Conservation (phyloP, 306 rosid species). For the Cucurbita pepo region DNA sequence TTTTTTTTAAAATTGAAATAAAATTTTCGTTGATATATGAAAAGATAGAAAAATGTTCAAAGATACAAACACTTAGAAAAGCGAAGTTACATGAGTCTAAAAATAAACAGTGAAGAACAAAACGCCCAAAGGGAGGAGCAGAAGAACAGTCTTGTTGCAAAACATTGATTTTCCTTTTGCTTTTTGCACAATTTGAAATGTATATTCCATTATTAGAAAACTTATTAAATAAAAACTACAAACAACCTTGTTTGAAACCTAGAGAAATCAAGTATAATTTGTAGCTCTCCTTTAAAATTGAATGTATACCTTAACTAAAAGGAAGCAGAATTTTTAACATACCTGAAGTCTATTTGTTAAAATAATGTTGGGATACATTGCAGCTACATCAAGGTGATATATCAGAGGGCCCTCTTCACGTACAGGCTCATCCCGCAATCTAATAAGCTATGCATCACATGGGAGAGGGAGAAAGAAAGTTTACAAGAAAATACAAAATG, state of each 20-base stretch:
- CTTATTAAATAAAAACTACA: neutral
- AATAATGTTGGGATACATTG: slow-evolving; percentile 97
- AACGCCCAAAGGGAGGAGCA: neutral
- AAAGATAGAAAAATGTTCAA: neutral
- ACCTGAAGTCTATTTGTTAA: slow-evolving; percentile 99
- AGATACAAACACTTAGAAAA: neutral
- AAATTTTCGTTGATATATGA: neutral
- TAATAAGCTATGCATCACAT: slow-evolving; percentile 38
- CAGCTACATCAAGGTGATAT: slow-evolving; percentile 97
- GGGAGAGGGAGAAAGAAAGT: slow-evolving; percentile 12
- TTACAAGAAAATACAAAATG: neutral
- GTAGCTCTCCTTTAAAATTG: neutral
- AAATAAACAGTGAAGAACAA: neutral
- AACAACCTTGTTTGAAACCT: neutral
- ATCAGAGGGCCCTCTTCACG: slow-evolving; percentile 91
- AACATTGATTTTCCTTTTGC: neutral
- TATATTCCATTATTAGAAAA: neutral
- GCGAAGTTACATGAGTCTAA: neutral
- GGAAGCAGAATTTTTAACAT: neutral
- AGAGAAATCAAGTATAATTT: neutral
- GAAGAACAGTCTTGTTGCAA: neutral
- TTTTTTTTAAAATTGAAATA: neutral
- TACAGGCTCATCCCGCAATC: slow-evolving; percentile 57
- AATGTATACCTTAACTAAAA: neutral
- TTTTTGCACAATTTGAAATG: neutral